A percentile compares a stretch with the other conserved stretches of the same genome.
phyloP scores from a whole-genome alignment of 1,284 basidiomycete species.

The Sanguinoderma infundibulare region DNA sequence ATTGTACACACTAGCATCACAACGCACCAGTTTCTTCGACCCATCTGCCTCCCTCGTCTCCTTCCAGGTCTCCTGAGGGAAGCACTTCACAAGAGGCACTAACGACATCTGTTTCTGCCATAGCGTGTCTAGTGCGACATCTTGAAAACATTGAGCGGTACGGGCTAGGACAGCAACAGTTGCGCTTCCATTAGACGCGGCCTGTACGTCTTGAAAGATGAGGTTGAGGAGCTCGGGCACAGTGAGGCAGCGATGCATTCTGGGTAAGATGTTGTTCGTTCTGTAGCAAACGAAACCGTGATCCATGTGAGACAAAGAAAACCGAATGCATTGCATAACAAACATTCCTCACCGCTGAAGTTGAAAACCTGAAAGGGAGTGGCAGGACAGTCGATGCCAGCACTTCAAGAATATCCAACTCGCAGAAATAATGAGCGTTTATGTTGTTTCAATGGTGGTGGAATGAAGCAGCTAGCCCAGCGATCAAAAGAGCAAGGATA shows the following conservation, averaged over 20 bases:
- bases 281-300: background rate
- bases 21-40: slow-evolving; percentile 10
- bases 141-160: slow-evolving; percentile 20
- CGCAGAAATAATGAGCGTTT: too few species aligned
- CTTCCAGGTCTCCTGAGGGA: slow-evolving; percentile 17
- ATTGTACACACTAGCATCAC: background rate
- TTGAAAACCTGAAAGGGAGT: too few species aligned
- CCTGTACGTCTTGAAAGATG: slow-evolving; percentile 13
- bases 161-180: slow-evolving; percentile 18
- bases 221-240: slow-evolving; percentile 22
- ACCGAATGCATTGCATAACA: too few species aligned
- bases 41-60: slow-evolving; percentile 11
- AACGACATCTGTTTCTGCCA: slow-evolving; percentile 20
- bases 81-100: slow-evolving; percentile 21
- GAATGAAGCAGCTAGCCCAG: too few species aligned
- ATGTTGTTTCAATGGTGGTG: too few species aligned
- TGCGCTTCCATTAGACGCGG: background rate
- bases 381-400: too few species aligned
- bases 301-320: background rate
- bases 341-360: too few species aligned
- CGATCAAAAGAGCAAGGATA: too few species aligned
- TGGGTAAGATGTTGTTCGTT: background rate
- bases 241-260: slow-evolving; percentile 13
- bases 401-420: too few species aligned
- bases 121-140: slow-evolving; percentile 21